A percentile compares a stretch with the other conserved stretches of the same genome.
Conservation (phyloP, 2,329 filamentous ascomycete genomes). For the Septoria petroselini region DNA sequence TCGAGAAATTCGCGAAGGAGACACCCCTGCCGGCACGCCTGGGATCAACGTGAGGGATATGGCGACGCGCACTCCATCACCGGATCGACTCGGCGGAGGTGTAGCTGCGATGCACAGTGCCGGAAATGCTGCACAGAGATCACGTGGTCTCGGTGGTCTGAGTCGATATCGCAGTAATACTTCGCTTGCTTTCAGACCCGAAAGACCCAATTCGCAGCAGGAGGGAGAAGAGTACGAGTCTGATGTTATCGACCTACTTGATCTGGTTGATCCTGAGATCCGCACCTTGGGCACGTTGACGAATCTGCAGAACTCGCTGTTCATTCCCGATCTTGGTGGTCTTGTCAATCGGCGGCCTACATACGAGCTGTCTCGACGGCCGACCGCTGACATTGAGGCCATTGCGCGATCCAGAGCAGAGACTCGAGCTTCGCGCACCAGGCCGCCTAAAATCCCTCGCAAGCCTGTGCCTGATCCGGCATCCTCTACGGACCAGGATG, state of each 20-base stretch:
- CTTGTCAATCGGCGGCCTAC: slow-evolving; percentile 74
- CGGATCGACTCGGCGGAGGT: slow-evolving; percentile 18
- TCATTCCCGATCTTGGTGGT: slow-evolving; percentile 74
- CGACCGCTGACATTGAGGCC: slow-evolving; percentile 29
- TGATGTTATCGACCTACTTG: slow-evolving; percentile 64
- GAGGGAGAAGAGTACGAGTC: slow-evolving; percentile 53
- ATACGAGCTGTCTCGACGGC: slow-evolving; percentile 63
- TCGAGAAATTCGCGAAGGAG: slow-evolving; percentile 16
- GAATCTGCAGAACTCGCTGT: slow-evolving; percentile 86
- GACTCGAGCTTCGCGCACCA: slow-evolving; percentile 20
- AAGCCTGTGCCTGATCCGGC: slow-evolving; percentile 17
- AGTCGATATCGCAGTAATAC: slow-evolving; percentile 23
- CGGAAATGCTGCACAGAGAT: slow-evolving; percentile 30
- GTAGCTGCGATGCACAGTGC: slow-evolving; percentile 31
- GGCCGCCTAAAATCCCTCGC: slow-evolving; percentile 9
- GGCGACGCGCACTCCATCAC: slow-evolving; percentile 22
- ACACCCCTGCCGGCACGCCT: slow-evolving; percentile 24
- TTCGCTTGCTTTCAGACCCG: slow-evolving; percentile 13
- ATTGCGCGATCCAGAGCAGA: slow-evolving; percentile 26
- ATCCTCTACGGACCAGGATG: slow-evolving; percentile 2
- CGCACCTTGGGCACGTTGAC: slow-evolving; percentile 78
- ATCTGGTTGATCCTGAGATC: slow-evolving; percentile 76
- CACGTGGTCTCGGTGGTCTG: slow-evolving; percentile 26
- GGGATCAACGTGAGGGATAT: slow-evolving; percentile 23
- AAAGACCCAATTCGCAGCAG: slow-evolving; percentile 17